Evolutionary conservation across 2,329 filamentous ascomycete species (phyloP).

Genomic region (Fusarium sp.): DNA sequence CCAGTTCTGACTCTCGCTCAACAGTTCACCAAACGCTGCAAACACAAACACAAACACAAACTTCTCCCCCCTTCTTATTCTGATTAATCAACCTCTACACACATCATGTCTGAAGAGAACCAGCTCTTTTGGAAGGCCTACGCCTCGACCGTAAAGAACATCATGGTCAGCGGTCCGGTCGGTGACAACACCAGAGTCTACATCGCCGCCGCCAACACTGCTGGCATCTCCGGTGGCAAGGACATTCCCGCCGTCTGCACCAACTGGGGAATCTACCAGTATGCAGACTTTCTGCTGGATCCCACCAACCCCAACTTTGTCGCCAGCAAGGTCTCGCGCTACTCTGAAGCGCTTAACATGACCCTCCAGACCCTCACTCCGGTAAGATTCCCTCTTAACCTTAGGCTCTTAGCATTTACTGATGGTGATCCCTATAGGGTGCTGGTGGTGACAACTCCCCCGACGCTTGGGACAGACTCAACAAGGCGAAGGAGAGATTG

Average conservation of each 20-base stretch:
- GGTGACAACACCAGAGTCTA: background rate
- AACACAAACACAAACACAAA: background rate
- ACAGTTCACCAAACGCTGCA: background rate
- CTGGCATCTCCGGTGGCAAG: background rate
- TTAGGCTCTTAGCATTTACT: background rate
- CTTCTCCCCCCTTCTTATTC: background rate
- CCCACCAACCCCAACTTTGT: background rate
- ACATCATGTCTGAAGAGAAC: background rate
- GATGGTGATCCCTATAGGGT: accelerated
- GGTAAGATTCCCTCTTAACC: background rate
- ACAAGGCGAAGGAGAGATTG: background rate
- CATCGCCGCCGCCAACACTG: background rate
- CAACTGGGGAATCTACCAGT: background rate
- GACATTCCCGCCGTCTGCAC: background rate
- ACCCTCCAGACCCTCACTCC: background rate
- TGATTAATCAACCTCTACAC: too few relatives aligned
- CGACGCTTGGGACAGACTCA: background rate
- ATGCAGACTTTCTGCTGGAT: background rate
- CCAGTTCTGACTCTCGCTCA: too few relatives aligned
- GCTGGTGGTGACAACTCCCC: background rate
- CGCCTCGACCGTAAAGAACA: background rate
- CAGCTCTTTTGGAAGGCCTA: background rate
- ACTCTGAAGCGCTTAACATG: background rate
- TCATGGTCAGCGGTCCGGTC: background rate
- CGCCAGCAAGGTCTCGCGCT: background rate